These are phyloP conservation scores for Lippia alba DNA, from an alignment of 305 asterid species.

Conservation along the genomic window DNA sequence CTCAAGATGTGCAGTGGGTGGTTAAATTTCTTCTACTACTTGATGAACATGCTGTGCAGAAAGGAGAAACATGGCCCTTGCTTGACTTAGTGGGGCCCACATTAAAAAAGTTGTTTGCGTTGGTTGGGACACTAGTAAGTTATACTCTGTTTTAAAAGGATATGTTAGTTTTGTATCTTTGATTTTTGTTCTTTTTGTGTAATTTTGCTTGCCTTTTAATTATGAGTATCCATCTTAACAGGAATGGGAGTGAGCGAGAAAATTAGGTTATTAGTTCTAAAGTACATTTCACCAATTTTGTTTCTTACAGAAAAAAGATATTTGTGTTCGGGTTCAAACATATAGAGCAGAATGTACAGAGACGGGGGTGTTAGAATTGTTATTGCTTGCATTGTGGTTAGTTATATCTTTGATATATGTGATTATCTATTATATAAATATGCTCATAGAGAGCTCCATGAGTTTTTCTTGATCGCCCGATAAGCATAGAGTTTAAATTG, in stretches of 20 bases:
- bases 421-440: constrained; percentile 18
- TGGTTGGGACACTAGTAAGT: constrained; percentile 72
- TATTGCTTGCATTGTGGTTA: too few species aligned
- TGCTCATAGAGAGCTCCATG: constrained; percentile 5
- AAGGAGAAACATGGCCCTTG: constrained; percentile 93
- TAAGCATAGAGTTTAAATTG: background rate
- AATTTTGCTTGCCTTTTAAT: background rate
- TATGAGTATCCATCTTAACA: constrained; percentile 1
- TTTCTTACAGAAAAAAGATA: constrained; percentile 8
- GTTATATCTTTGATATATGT: background rate
- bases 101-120: constrained; percentile 62
- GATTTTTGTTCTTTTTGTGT: constrained; percentile 4
- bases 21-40: constrained; percentile 63
- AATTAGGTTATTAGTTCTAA: constrained; percentile 8
- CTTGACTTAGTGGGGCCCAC: constrained; percentile 75
- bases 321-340: constrained; percentile 16
- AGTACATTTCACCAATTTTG: background rate
- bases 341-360: constrained; percentile 19
- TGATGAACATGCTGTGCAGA: constrained; percentile 70
- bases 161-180: constrained; percentile 14
- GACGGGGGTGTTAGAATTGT: background rate
- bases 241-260: constrained; percentile 13
- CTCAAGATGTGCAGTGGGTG: constrained; percentile 58
- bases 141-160: constrained; percentile 23
- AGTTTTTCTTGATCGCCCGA: constrained; percentile 24